phyloP scores from a whole-genome alignment of 225 moss, liverwort and hornwort genomes.

The Anthoceros angustus region DNA sequence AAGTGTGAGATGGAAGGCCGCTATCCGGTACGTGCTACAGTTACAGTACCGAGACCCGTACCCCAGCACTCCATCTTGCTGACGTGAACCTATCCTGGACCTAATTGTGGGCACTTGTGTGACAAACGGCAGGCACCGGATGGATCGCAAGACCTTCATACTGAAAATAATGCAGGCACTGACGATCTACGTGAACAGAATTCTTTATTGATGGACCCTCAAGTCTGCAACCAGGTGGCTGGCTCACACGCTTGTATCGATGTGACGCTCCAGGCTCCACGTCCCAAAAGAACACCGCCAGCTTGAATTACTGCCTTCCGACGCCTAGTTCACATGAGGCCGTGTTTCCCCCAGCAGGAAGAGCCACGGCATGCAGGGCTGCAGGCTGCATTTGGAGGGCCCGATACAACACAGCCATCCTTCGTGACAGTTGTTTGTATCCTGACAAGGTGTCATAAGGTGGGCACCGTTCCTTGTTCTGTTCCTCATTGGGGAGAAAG shows the following conservation, averaged over 20 bases:
- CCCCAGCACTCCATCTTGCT: background rate
- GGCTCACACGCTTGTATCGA: background rate
- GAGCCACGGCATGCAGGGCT: too few species aligned
- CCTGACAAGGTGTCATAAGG: too few species aligned
- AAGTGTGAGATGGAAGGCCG: slow-evolving; percentile 66
- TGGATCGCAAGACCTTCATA: slow-evolving; percentile 63
- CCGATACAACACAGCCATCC: too few species aligned
- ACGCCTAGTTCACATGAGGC: too few species aligned
- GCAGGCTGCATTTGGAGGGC: too few species aligned
- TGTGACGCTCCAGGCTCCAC: too few species aligned
- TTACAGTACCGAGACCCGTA: background rate
- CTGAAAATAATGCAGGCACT: slow-evolving; percentile 42
- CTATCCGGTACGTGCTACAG: slow-evolving; percentile 38
- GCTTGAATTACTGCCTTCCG: too few species aligned
- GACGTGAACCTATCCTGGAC: background rate
- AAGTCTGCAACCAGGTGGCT: background rate
- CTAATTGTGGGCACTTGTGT: background rate
- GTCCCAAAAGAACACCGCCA: too few species aligned
- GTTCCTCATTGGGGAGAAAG: too few species aligned
- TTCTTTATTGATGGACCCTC: slow-evolving; percentile 31
- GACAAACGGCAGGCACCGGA: slow-evolving; percentile 50
- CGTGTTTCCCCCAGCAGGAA: too few species aligned
- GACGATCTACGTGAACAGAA: slow-evolving; percentile 64
- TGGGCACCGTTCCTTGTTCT: too few species aligned
- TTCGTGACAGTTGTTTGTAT: too few species aligned